These are phyloP conservation scores for Scheffersomyces lignicola DNA, from an alignment of 1,139 yeast species.

Conservation along the genomic window DNA sequence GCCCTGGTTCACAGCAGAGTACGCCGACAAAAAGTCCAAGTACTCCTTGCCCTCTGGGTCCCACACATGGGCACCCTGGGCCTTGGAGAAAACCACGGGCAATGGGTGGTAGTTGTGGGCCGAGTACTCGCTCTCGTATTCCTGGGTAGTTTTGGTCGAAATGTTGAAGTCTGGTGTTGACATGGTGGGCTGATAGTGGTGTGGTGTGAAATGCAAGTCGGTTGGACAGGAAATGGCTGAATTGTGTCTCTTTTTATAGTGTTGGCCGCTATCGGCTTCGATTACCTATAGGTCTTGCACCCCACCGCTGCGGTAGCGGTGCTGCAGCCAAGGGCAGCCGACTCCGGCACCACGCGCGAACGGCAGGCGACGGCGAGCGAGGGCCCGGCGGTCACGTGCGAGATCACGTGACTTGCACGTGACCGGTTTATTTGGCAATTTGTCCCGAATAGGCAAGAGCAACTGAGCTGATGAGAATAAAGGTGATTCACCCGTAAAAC, in stretches of 20 bases:
- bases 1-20: conserved; percentile 97
- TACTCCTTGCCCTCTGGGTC: conserved; percentile 94
- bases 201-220: conserved; percentile 3
- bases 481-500: too few relatives aligned
- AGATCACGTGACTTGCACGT: conserved; percentile 4
- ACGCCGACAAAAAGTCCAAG: conserved; percentile 86
- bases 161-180: conserved; percentile 34
- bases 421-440: too few relatives aligned
- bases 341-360: neutral
- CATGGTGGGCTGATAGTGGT: conserved; percentile 6
- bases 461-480: too few relatives aligned
- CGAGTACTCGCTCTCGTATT: conserved; percentile 76
- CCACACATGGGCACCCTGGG: conserved; percentile 93
- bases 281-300: conserved; percentile 7
- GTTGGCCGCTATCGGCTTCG: conserved; percentile 6
- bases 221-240: conserved; percentile 1
- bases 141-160: conserved; percentile 65
- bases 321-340: conserved; percentile 1
- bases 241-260: conserved; percentile 1
- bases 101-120: conserved; percentile 98
- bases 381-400: too few relatives aligned
- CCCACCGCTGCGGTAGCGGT: neutral
- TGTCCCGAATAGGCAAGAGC: conserved; percentile 3
- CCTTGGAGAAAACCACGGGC: conserved; percentile 89
- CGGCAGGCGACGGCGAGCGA: conserved; percentile 1